Evolutionary conservation across 116 monocot species (phyloP).

Genomic region (Trichopus zeylanicus): DNA sequence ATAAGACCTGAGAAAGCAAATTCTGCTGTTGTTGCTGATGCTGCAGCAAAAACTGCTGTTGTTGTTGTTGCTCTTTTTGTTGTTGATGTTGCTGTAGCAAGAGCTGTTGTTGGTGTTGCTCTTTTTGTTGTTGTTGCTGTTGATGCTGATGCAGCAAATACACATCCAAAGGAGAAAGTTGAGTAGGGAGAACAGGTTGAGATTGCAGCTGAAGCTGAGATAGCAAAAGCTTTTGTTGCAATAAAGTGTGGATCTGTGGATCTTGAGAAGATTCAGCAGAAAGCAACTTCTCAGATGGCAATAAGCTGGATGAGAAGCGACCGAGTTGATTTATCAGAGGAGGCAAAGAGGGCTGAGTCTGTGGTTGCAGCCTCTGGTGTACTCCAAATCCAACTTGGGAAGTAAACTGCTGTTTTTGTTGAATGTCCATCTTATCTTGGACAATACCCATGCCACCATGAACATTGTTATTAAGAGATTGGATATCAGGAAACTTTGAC

Average conservation of each 20-base stretch:
- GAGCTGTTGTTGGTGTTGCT: slow-evolving; percentile 39
- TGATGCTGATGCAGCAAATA: slow-evolving; percentile 65
- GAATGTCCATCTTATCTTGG: slow-evolving; percentile 35
- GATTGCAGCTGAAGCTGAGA: slow-evolving; percentile 70
- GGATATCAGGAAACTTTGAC: slow-evolving; percentile 38
- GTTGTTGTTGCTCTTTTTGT: slow-evolving; percentile 48
- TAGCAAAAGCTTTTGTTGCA: slow-evolving; percentile 78
- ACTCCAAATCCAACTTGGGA: slow-evolving; percentile 38
- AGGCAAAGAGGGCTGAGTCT: slow-evolving; percentile 37
- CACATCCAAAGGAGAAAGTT: slow-evolving; percentile 56
- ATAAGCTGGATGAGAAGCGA: slow-evolving; percentile 23
- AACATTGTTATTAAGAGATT: slow-evolving; percentile 18
- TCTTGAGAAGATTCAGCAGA: slow-evolving; percentile 61
- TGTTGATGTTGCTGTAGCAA: slow-evolving; percentile 43
- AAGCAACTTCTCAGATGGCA: slow-evolving; percentile 40
- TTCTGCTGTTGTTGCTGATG: slow-evolving; percentile 45
- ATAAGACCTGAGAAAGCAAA: slow-evolving; percentile 61
- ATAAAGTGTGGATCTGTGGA: slow-evolving; percentile 40
- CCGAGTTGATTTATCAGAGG: slow-evolving; percentile 33
- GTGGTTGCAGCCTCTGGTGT: slow-evolving; percentile 42
- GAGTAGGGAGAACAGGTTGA: slow-evolving; percentile 33
- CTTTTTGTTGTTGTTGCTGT: slow-evolving; percentile 42
- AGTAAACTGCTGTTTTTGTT: slow-evolving; percentile 34
- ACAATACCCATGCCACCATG: slow-evolving; percentile 34
- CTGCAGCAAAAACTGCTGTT: slow-evolving; percentile 23